phyloP scores from a whole-genome alignment of 768 basidiomycete species.

The Vararia minispora region DNA sequence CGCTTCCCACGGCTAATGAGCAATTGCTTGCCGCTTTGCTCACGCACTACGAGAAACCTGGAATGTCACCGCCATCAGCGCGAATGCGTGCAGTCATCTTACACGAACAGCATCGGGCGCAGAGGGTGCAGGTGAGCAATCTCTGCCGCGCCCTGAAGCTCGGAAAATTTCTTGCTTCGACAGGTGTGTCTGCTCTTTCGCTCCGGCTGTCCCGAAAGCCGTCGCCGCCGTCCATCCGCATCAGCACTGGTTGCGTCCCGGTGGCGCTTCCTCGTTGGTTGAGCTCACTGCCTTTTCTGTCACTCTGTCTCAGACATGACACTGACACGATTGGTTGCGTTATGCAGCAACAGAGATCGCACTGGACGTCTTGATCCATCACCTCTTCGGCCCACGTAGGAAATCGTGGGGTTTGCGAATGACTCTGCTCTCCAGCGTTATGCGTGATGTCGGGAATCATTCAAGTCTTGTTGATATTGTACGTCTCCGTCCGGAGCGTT shows the following conservation, averaged over 20 bases:
- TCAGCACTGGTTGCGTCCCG: slow-evolving; percentile 1
- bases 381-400: slow-evolving; percentile 77
- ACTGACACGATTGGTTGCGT: slow-evolving; percentile 29
- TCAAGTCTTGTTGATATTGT: slow-evolving; percentile 79
- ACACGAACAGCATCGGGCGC: slow-evolving; percentile 37
- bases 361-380: slow-evolving; percentile 64
- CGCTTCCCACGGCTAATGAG: background rate
- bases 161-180: slow-evolving; percentile 31
- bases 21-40: slow-evolving; percentile 20
- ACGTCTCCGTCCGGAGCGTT: slow-evolving; percentile 19
- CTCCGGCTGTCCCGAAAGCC: background rate
- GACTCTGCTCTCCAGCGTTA: slow-evolving; percentile 78
- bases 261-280: slow-evolving; percentile 1
- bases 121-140: slow-evolving; percentile 43
- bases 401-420: slow-evolving; percentile 93
- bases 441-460: slow-evolving; percentile 75
- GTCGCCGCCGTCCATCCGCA: background rate
- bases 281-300: background rate
- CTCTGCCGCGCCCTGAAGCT: slow-evolving; percentile 69
- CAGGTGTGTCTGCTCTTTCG: slow-evolving; percentile 3
- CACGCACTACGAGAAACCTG: slow-evolving; percentile 53
- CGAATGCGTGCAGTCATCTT: slow-evolving; percentile 62
- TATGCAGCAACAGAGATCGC: slow-evolving; percentile 34
- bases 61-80: slow-evolving; percentile 61
- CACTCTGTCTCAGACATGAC: slow-evolving; percentile 1